Conservation (phyloP, 371 early-diverging fungal genomes). For the Zychaea mexicana region DNA sequence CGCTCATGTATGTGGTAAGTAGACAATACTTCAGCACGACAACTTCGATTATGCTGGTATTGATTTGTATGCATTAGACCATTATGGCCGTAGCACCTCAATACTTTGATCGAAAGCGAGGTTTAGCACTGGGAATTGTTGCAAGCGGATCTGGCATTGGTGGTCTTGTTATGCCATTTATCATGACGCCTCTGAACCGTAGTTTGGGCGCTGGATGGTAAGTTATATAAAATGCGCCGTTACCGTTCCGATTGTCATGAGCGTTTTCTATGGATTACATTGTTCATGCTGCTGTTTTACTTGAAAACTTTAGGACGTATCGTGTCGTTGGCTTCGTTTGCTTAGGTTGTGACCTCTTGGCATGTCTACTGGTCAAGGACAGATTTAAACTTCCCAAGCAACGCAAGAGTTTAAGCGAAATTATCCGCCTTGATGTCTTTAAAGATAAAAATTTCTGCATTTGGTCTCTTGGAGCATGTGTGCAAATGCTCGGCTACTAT, state of each 20-base stretch:
- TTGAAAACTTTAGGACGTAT: conserved; percentile 19
- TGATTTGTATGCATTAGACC: conserved; percentile 11
- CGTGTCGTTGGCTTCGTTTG: conserved; percentile 58
- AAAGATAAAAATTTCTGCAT: conserved; percentile 10
- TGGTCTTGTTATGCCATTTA: conserved; percentile 69
- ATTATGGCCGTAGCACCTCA: conserved; percentile 55
- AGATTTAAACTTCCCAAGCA: conserved; percentile 4
- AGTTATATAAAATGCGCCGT: not conserved
- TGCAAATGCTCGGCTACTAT: conserved; percentile 19
- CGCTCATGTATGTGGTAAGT: conserved; percentile 38
- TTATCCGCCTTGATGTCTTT: conserved; percentile 7
- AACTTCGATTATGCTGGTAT: not conserved
- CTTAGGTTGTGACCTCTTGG: conserved; percentile 36
- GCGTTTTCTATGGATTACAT: too few species aligned
- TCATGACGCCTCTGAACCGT: conserved; percentile 59
- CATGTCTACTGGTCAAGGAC: conserved; percentile 28
- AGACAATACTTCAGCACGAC: too few species aligned
- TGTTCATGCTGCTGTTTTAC: too few species aligned
- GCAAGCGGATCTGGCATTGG: conserved; percentile 80
- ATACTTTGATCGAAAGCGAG: conserved; percentile 69
- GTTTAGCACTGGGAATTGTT: conserved; percentile 74
- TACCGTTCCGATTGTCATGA: too few species aligned
- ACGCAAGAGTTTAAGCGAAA: conserved; percentile 5
- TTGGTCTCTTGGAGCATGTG: conserved; percentile 10
- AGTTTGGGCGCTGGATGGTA: conserved; percentile 59